phyloP scores from a whole-genome alignment of 2,329 filamentous ascomycete genomes.

The Stemphylium beticola region DNA sequence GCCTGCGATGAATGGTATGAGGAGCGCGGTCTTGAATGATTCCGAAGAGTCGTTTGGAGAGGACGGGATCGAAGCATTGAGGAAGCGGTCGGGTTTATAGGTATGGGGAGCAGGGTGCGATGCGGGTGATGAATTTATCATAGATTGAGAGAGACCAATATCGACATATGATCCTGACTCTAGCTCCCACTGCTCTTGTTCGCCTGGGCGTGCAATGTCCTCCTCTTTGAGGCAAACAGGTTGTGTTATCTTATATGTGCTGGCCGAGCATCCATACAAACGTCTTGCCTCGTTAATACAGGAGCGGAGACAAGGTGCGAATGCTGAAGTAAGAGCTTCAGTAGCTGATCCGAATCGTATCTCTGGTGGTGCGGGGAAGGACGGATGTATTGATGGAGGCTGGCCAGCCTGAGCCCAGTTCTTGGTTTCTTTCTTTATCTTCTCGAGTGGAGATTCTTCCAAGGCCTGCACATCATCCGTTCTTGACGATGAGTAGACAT shows the following conservation, averaged over 20 bases:
- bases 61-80: slow-evolving; percentile 15
- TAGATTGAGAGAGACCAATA: slow-evolving; percentile 36
- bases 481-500: slow-evolving; percentile 32
- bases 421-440: slow-evolving; percentile 38
- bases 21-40: slow-evolving; percentile 31
- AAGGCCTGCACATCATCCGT: slow-evolving; percentile 7
- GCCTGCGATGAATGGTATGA: slow-evolving; percentile 40
- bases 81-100: slow-evolving; percentile 39
- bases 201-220: slow-evolving; percentile 17
- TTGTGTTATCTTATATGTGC: slow-evolving; percentile 27
- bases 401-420: slow-evolving; percentile 41
- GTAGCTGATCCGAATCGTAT: slow-evolving; percentile 31
- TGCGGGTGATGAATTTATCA: slow-evolving; percentile 40
- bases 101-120: slow-evolving; percentile 26
- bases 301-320: slow-evolving; percentile 37
- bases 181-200: slow-evolving; percentile 35
- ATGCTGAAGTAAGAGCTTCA: slow-evolving; percentile 12
- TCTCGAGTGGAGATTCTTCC: slow-evolving; percentile 25
- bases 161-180: slow-evolving; percentile 37
- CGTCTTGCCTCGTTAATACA: slow-evolving; percentile 42
- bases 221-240: slow-evolving; percentile 32
- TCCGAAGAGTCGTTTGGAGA: slow-evolving; percentile 25
- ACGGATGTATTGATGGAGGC: slow-evolving; percentile 45
- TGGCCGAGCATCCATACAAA: slow-evolving; percentile 35
- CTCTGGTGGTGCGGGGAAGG: slow-evolving; percentile 44